These are phyloP conservation scores for Aaosphaeria pasadenensis DNA, from an alignment of 2,329 filamentous ascomycete genomes.

Conservation along the genomic window DNA sequence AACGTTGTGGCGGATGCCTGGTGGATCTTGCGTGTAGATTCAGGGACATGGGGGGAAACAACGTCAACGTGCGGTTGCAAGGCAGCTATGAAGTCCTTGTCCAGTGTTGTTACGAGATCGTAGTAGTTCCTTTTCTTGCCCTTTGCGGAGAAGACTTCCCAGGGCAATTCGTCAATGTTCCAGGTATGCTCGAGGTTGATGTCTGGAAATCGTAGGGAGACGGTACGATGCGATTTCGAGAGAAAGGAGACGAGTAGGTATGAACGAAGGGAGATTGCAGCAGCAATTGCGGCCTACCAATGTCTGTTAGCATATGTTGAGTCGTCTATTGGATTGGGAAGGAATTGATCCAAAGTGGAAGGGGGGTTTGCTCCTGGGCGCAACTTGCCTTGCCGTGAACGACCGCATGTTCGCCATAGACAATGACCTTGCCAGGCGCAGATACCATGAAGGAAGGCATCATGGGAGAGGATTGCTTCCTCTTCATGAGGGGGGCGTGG, in stretches of 20 bases:
- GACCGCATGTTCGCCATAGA: slow-evolving; percentile 97
- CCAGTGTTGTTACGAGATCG: slow-evolving; percentile 74
- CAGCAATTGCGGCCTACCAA: slow-evolving; percentile 79
- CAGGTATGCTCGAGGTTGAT: slow-evolving; percentile 87
- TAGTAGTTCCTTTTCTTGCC: slow-evolving; percentile 95
- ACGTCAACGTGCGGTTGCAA: slow-evolving; percentile 74
- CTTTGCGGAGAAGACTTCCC: slow-evolving; percentile 74
- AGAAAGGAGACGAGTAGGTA: slow-evolving; percentile 95
- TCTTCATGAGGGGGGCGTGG: slow-evolving; percentile 13
- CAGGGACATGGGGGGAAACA: slow-evolving; percentile 65
- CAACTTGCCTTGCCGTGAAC: slow-evolving; percentile 81
- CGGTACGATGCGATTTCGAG: slow-evolving; percentile 85
- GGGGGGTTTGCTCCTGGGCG: neutral
- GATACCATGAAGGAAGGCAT: slow-evolving; percentile 96
- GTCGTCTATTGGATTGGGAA: neutral
- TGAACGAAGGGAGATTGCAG: slow-evolving; percentile 89
- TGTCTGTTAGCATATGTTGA: slow-evolving; percentile 11
- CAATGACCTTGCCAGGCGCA: slow-evolving; percentile 95
- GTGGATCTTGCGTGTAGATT: slow-evolving; percentile 79
- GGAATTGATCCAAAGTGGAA: neutral
- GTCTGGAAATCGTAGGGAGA: slow-evolving; percentile 87
- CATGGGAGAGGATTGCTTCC: slow-evolving; percentile 54
- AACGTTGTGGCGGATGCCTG: slow-evolving; percentile 79
- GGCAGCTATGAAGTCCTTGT: slow-evolving; percentile 75
- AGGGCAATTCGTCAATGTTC: slow-evolving; percentile 90